phyloP scores from a whole-genome alignment of 2,329 filamentous ascomycete genomes.

The Ascochyta fabae region DNA sequence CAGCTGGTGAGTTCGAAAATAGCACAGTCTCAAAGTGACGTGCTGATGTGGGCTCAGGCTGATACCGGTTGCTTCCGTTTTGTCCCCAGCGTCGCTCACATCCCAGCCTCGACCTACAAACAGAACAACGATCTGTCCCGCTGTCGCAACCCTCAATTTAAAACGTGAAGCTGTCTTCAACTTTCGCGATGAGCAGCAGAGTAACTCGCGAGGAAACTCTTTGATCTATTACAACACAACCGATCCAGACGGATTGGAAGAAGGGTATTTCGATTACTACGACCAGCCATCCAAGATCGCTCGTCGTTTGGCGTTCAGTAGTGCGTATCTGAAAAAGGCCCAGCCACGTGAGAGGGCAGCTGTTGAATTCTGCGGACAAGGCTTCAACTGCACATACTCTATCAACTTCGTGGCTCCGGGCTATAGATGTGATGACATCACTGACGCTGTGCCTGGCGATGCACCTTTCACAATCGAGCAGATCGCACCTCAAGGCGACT shows the following conservation, averaged over 20 bases:
- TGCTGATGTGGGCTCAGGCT: constrained; percentile 31
- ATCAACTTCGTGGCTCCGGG: constrained; percentile 46
- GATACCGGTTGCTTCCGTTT: constrained; percentile 47
- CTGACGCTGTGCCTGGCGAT: constrained; percentile 14
- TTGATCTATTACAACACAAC: constrained; percentile 47
- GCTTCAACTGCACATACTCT: constrained; percentile 47
- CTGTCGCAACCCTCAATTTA: constrained; percentile 43
- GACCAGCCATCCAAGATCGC: constrained; percentile 47
- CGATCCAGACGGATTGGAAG: constrained; percentile 25
- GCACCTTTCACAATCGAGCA: constrained; percentile 39
- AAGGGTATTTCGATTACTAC: constrained; percentile 47
- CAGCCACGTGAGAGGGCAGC: constrained; percentile 34
- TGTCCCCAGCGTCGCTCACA: constrained; percentile 46
- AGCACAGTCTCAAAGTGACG: neutral
- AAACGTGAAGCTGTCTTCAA: constrained; percentile 38
- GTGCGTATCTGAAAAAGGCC: constrained; percentile 42
- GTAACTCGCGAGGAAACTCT: constrained; percentile 29
- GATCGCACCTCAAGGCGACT: constrained; percentile 43
- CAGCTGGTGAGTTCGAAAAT: constrained; percentile 37
- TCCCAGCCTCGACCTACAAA: constrained; percentile 33
- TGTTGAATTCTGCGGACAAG: constrained; percentile 36
- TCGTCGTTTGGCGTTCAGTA: constrained; percentile 40
- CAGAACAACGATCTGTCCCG: constrained; percentile 28
- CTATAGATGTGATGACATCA: constrained; percentile 46
- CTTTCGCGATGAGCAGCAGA: constrained; percentile 34